A percentile compares a stretch with the other conserved stretches of the same genome.
Conservation (phyloP, 306 rosid species). For the Gastrolobium villosum region DNA sequence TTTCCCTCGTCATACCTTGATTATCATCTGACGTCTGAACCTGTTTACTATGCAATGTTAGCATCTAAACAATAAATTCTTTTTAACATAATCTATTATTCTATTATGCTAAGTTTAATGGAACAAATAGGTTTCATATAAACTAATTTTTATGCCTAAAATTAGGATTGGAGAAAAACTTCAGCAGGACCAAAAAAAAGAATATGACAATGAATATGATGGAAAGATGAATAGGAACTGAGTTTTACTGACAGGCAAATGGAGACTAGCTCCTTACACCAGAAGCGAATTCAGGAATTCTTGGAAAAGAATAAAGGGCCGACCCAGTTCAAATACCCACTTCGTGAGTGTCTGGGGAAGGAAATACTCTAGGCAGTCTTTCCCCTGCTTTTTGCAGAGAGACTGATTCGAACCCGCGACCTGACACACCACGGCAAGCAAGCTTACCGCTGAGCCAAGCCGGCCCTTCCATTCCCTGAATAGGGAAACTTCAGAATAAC, state of each 20-base stretch:
- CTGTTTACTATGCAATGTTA: conserved; percentile 15
- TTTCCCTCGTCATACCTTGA: too few relatives aligned
- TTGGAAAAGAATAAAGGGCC: not conserved
- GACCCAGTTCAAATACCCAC: too few relatives aligned
- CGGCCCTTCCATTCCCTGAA: too few relatives aligned
- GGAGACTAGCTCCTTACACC: not conserved
- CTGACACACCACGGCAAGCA: too few relatives aligned
- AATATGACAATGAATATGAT: not conserved
- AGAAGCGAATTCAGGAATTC: not conserved
- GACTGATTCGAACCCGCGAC: too few relatives aligned
- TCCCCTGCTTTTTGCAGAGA: too few relatives aligned
- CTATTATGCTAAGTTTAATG: not conserved
- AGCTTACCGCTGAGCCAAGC: too few relatives aligned
- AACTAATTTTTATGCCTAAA: not conserved
- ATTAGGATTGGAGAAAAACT: conserved; percentile 16
- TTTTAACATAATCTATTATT: conserved; percentile 21
- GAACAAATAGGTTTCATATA: conserved; percentile 5
- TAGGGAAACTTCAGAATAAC: too few relatives aligned
- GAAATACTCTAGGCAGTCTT: too few relatives aligned
- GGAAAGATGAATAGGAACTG: too few relatives aligned
- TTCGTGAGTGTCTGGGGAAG: too few relatives aligned
- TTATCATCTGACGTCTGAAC: conserved; percentile 24
- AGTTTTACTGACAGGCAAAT: not conserved
- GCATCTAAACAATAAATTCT: not conserved
- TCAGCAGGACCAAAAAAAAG: not conserved